These are phyloP conservation scores for Lyophyllum shimeji DNA, from an alignment of 768 basidiomycete species.

Conservation along the genomic window DNA sequence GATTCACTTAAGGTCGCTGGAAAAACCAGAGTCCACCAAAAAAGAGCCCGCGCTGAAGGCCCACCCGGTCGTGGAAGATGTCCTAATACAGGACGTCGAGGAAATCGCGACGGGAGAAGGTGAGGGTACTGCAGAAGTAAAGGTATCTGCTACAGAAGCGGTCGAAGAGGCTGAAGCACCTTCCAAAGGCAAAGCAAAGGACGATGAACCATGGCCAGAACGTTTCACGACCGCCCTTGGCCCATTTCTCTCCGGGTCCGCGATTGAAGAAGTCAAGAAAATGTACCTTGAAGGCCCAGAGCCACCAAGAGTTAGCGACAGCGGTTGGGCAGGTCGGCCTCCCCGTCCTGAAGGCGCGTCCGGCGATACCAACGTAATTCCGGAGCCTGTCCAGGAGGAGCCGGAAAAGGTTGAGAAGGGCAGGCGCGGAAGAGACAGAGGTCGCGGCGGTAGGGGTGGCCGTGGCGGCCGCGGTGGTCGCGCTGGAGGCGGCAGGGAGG, in stretches of 20 bases:
- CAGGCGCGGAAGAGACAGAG: slow-evolving; percentile 41
- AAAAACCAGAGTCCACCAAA: slow-evolving; percentile 61
- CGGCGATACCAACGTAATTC: slow-evolving; percentile 7
- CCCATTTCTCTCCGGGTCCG: slow-evolving; percentile 61
- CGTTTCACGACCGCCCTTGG: slow-evolving; percentile 53
- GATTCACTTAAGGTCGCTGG: slow-evolving; percentile 77
- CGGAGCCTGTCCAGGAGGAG: slow-evolving; percentile 23
- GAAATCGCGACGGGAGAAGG: slow-evolving; percentile 6
- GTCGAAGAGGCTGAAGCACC: slow-evolving; percentile 6
- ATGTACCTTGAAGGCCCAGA: slow-evolving; percentile 83
- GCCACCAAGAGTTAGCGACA: slow-evolving; percentile 71
- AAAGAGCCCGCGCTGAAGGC: slow-evolving; percentile 28
- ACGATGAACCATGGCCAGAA: slow-evolving; percentile 65
- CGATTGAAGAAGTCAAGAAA: slow-evolving; percentile 61
- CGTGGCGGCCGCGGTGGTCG: slow-evolving; percentile 43
- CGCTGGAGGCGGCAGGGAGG: slow-evolving; percentile 48
- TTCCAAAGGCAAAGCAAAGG: slow-evolving; percentile 12
- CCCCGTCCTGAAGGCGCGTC: slow-evolving; percentile 25
- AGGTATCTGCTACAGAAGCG: slow-evolving; percentile 4
- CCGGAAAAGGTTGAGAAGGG: slow-evolving; percentile 25
- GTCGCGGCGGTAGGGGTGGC: slow-evolving; percentile 46
- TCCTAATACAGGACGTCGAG: slow-evolving; percentile 20
- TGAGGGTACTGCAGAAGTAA: slow-evolving; percentile 7
- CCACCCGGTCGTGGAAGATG: slow-evolving; percentile 17
- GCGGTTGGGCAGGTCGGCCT: slow-evolving; percentile 66